Evolutionary conservation across 768 basidiomycete species (phyloP).

Genomic region (Auricularia heimuer): DNA sequence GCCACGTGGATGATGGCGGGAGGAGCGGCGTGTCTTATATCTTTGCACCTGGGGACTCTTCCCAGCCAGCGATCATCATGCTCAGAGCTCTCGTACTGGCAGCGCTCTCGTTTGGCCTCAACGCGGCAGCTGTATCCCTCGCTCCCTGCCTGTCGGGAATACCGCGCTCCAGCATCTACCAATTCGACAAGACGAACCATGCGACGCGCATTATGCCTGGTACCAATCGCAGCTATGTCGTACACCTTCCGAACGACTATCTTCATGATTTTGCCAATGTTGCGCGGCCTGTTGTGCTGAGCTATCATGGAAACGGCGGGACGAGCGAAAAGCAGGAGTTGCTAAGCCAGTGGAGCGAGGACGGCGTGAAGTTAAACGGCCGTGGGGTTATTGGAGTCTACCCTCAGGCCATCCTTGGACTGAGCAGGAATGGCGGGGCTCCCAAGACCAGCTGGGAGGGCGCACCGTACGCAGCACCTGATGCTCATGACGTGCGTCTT

Average conservation of each 20-base stretch:
- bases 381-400: slow-evolving; percentile 5
- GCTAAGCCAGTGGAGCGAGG: slow-evolving; percentile 4
- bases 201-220: neutral
- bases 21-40: too few relatives aligned
- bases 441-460: neutral
- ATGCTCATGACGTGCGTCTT: slow-evolving; percentile 4
- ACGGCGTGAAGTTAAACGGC: neutral
- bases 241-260: neutral
- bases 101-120: too few relatives aligned
- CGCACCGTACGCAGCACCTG: neutral
- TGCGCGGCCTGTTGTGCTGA: slow-evolving; percentile 7
- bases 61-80: too few relatives aligned
- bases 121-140: neutral
- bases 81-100: too few relatives aligned
- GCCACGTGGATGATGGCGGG: too few relatives aligned
- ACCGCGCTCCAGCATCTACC: neutral
- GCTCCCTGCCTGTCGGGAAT: neutral
- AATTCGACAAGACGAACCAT: neutral
- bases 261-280: neutral
- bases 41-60: too few relatives aligned
- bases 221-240: neutral
- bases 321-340: neutral
- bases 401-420: slow-evolving; percentile 4
- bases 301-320: slow-evolving; percentile 7
- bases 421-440: neutral